Evolutionary conservation across 2,329 filamentous ascomycete species (phyloP).

Genomic region (Beauveria scarabaeidicola): DNA sequence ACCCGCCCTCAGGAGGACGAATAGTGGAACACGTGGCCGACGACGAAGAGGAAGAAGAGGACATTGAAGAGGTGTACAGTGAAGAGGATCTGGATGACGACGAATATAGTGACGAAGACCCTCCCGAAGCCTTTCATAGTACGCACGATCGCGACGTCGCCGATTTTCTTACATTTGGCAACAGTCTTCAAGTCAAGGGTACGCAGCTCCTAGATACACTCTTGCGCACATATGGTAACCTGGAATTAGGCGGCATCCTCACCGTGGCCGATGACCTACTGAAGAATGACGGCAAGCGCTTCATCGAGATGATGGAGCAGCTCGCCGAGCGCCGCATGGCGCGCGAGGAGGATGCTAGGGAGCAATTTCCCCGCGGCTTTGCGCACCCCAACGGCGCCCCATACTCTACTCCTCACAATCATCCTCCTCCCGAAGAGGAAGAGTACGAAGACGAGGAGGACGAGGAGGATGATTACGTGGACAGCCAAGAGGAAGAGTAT

Average conservation of each 20-base stretch:
- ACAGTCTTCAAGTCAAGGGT: constrained; percentile 90
- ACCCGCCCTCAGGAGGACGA: constrained; percentile 65
- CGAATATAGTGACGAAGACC: constrained; percentile 58
- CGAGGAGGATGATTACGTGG: constrained; percentile 44
- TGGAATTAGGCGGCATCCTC: constrained; percentile 78
- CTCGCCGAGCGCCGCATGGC: constrained; percentile 95
- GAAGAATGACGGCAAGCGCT: constrained; percentile 98
- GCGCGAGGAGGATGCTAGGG: constrained; percentile 76
- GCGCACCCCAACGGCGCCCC: constrained; percentile 50
- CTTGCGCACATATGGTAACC: constrained; percentile 38
- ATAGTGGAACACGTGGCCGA: constrained; percentile 59
- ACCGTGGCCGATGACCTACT: constrained; percentile 97
- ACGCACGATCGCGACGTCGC: constrained; percentile 56
- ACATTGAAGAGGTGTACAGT: constrained; percentile 40
- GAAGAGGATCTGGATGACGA: constrained; percentile 49
- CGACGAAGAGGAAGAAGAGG: constrained; percentile 44
- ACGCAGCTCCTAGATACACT: constrained; percentile 40
- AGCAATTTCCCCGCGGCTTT: constrained; percentile 52
- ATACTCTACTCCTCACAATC: constrained; percentile 55
- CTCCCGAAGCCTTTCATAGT: constrained; percentile 59
- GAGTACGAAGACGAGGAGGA: constrained; percentile 60
- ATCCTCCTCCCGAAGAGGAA: constrained; percentile 68
- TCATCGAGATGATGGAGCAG: constrained; percentile 99
- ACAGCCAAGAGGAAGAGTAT: constrained; percentile 54
- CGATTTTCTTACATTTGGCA: constrained; percentile 96